Base-by-base conservation (phyloP, 2,329 filamentous ascomycete genomes). In the Cladophialophora immunda region DNA sequence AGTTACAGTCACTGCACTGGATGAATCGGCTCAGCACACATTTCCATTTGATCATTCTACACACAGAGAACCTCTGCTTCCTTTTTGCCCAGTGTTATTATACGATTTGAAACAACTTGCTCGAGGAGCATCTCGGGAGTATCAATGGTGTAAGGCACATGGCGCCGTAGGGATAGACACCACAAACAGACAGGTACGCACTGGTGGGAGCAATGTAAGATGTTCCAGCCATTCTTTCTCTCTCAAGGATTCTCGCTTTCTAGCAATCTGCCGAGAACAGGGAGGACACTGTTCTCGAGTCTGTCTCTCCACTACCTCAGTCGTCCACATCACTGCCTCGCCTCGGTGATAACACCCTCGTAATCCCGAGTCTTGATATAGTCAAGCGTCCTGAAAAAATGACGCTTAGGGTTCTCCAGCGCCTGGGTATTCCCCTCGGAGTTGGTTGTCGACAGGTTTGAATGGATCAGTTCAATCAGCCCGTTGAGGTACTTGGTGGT, bases 401-500 rank as follows among this genome's bases (percentile, higher is more conserved):
- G 95, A 76, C 92, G 93, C 78, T 91, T 91, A 69, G 95, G 96
- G 70, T 89, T 93, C 76, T 99, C 95, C 58, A 98, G 86, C 25
- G 90, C 91, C 73, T 79, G 75, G 38, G 79, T 76, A 52, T 68
- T 69, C 32, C 66, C 71, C n/a, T 71, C 71, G 4, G 65, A 62
- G 55, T 70, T 72, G 64, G 91, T 93, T 71, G 90, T 90, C 11
- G 69, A 71, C 34, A 99, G 85, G 77, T 99, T 99, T 25, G 93
- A 97, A 80, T 99, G 94, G 76, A 99, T 98, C 70, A 99, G 88
- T 81, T 99, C 95, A 76, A 99, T 98, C 58, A 99, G 88, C 3
- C 95, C 95, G 76, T 99, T 99, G 70, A 99, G 87, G 78, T 98
- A 99, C 81, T 98, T 98, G 2, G 91, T 97, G 4, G 95, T 99